Evolutionary conservation across 345 rosid genomes (phyloP).

Genomic region (Populus davidiana): DNA sequence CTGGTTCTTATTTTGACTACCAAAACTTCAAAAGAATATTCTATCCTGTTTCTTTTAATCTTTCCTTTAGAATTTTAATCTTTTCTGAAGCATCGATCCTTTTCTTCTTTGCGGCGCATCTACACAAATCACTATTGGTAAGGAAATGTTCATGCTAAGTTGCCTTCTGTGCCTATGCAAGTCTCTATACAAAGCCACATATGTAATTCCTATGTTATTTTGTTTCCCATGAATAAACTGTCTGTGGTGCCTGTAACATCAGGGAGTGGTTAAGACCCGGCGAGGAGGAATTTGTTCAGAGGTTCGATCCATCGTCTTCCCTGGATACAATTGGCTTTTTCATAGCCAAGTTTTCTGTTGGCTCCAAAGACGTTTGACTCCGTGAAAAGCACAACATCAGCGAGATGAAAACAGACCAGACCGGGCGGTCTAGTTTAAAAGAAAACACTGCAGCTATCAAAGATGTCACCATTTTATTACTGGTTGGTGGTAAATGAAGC

Average conservation of each 20-base stretch:
- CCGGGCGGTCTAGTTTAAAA: background rate
- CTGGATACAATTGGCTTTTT: slow-evolving; percentile 94
- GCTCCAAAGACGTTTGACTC: slow-evolving; percentile 17
- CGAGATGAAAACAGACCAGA: background rate
- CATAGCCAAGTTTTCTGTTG: slow-evolving; percentile 80
- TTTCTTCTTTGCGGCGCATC: too few species aligned
- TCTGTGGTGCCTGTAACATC: background rate
- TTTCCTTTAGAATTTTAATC: too few species aligned
- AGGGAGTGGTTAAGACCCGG: slow-evolving; percentile 97
- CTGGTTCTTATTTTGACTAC: too few species aligned
- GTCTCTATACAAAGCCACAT: background rate
- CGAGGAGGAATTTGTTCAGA: slow-evolving; percentile 85
- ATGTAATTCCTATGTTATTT: background rate
- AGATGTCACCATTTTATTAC: too few species aligned
- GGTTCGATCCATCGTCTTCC: slow-evolving; percentile 82
- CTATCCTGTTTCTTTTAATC: too few species aligned
- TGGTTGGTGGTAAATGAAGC: background rate
- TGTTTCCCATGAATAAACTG: too few species aligned
- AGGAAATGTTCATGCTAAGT: too few species aligned
- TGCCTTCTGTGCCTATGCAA: background rate
- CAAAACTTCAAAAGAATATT: too few species aligned
- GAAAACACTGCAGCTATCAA: background rate
- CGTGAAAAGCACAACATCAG: background rate
- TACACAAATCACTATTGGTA: too few species aligned
- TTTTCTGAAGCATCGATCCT: too few species aligned